phyloP scores from a whole-genome alignment of 257 asterid species.

The Dorcoceras hygrometricum region DNA sequence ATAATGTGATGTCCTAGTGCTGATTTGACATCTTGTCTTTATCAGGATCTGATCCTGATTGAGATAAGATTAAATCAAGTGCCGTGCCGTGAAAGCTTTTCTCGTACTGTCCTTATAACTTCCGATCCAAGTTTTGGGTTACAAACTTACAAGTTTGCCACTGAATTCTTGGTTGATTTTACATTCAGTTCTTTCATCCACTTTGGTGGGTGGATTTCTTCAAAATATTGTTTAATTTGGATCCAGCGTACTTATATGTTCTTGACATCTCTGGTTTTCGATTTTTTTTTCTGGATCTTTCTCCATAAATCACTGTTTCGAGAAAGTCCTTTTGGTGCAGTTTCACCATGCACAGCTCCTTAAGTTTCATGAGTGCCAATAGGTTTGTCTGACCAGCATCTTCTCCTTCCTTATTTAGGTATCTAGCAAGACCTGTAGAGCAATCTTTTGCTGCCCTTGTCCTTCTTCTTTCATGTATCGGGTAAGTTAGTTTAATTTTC shows the following conservation, averaged over 20 bases:
- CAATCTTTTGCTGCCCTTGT: conserved; percentile 57
- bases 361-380: conserved; percentile 25
- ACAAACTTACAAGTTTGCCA: neutral
- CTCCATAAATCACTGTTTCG: conserved; percentile 18
- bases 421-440: conserved; percentile 78
- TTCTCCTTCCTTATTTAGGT: conserved; percentile 80
- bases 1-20: neutral
- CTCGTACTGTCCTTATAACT: neutral
- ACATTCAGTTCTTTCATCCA: neutral
- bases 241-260: conserved; percentile 1
- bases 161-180: neutral
- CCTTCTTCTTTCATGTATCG: conserved; percentile 42
- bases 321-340: conserved; percentile 15
- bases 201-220: neutral
- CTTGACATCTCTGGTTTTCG: conserved; percentile 3
- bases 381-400: conserved; percentile 55
- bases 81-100: neutral
- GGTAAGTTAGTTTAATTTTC: conserved; percentile 61
- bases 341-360: conserved; percentile 16
- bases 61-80: too few species aligned
- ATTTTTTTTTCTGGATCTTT: conserved; percentile 17
- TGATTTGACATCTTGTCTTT: too few species aligned
- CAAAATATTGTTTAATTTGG: neutral
- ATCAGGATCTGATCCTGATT: too few species aligned
- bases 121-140: neutral